Percentiles rank a stretch among this genome's conserved stretches.
phyloP scores from a whole-genome alignment of 2,329 filamentous ascomycete species.

The Fusarium sp. region DNA sequence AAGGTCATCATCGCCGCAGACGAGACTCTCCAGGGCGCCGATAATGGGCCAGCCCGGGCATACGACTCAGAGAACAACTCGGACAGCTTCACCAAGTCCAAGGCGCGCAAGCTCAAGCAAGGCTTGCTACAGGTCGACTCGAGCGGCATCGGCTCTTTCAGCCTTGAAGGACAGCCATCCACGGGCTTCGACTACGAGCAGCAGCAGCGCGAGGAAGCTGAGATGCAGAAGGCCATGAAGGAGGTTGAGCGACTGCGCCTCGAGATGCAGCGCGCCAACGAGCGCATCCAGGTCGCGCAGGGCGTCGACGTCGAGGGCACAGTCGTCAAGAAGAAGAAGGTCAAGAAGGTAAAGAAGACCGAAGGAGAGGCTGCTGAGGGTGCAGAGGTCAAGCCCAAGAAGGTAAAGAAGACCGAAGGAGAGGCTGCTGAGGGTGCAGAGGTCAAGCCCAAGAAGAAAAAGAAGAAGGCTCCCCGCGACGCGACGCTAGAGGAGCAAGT shows the following conservation, averaged over 20 bases:
- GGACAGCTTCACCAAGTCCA: slow-evolving; percentile 65
- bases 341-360: slow-evolving; percentile 63
- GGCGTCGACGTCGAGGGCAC: slow-evolving; percentile 77
- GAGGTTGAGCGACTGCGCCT: slow-evolving; percentile 89
- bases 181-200: slow-evolving; percentile 72
- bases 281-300: slow-evolving; percentile 79
- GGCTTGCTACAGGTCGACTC: slow-evolving; percentile 88
- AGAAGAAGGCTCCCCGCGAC: slow-evolving; percentile 51
- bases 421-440: slow-evolving; percentile 40
- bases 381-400: slow-evolving; percentile 42
- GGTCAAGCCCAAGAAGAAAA: slow-evolving; percentile 49
- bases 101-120: slow-evolving; percentile 69
- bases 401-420: slow-evolving; percentile 59
- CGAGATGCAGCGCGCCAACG: slow-evolving; percentile 89
- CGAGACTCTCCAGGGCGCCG: slow-evolving; percentile 76
- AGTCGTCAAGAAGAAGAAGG: slow-evolving; percentile 77
- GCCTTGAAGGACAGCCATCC: slow-evolving; percentile 68
- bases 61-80: slow-evolving; percentile 71
- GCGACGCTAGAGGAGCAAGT: slow-evolving; percentile 32
- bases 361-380: slow-evolving; percentile 31
- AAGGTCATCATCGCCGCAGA: slow-evolving; percentile 80
- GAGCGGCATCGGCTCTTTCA: slow-evolving; percentile 82
- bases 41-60: slow-evolving; percentile 62
- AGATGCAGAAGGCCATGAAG: slow-evolving; percentile 90
- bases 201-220: slow-evolving; percentile 83